phyloP scores from a whole-genome alignment of 352 stramenopile genomes.

The Elongisporangium senticosum region DNA sequence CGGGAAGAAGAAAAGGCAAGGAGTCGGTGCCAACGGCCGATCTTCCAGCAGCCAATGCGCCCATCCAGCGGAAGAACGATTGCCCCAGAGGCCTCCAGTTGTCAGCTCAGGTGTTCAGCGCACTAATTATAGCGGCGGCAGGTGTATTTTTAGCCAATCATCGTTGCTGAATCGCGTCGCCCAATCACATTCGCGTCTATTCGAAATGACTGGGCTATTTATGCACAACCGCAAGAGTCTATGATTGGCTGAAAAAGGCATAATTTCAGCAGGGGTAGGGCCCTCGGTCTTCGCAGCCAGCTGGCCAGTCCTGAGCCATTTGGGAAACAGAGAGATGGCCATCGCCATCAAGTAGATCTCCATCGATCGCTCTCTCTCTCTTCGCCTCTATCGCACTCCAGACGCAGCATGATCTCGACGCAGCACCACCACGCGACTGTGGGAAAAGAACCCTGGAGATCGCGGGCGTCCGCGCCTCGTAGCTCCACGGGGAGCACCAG shows the following conservation, averaged over 20 bases:
- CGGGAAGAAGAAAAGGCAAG: background rate
- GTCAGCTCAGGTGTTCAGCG: background rate
- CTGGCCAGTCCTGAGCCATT: background rate
- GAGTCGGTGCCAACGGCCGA: background rate
- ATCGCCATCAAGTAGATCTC: background rate
- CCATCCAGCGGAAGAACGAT: background rate
- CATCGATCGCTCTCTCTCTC: too few species aligned
- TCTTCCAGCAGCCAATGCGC: background rate
- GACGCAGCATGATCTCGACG: background rate
- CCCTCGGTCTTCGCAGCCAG: too few species aligned
- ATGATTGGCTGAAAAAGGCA: background rate
- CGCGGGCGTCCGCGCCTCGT: background rate
- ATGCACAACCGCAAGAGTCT: background rate
- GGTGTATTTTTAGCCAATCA: background rate
- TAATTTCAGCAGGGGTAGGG: background rate
- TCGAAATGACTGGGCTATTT: background rate
- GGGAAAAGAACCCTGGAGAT: background rate
- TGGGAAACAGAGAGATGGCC: background rate
- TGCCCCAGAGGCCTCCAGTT: background rate
- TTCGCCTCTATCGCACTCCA: background rate
- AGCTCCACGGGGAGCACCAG: slow-evolving; percentile 4
- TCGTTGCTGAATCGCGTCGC: background rate
- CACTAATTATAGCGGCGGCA: background rate
- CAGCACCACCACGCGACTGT: background rate
- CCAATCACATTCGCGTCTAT: background rate